Base-by-base conservation (phyloP, 2,329 filamentous ascomycete species). In the Chalaropsis ovoidea region DNA sequence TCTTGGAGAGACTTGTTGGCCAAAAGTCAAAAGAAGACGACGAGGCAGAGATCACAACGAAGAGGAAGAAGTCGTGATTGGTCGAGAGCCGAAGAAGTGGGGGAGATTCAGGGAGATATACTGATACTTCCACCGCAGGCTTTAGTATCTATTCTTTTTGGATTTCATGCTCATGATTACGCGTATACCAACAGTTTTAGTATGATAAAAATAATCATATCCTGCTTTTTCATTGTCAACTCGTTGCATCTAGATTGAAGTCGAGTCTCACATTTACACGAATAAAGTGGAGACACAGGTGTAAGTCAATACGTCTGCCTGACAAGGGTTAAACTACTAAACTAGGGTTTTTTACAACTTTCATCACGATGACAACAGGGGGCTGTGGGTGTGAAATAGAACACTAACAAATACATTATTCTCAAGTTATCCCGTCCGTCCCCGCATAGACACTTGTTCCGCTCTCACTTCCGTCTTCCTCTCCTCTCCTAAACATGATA, bases 1-100 rank as follows among this genome's bases (percentile, higher is more conserved):
- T 69, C 70, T 82, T 84, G n/a, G 78, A 63, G 42, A 47, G 43
- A 17, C 43, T 67, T 35, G 22, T 65, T 47, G 66, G 66, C 17
- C 66, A 67, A 15, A 65, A 61, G 61, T 45, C 65, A 24, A 54
- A 39, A 8, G 35, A 65, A 27, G 45, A 22, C 8, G 41, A 65
- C 4, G 66, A 65, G 35, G 41, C 41, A 15, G 49, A 66, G 27
- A 42, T 54, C 31, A 49, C 39, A 4, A 60, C 41, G n/a, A 67
- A 62, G 27, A 61, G 43, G 61, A 67, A 67, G 52, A 58, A 19
- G 54, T 2, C 15, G n/a, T 47, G 13, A 47, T 47, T 47, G 15
- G 35, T 7, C 35, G 5, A 10, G 24, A 15, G 13, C 8, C 15
- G 10, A 24, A 52, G 47, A 19, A 24, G 47, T 52, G 19, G 27